phyloP scores from a whole-genome alignment of 1,284 basidiomycete species.

The Gomphus bonarii region DNA sequence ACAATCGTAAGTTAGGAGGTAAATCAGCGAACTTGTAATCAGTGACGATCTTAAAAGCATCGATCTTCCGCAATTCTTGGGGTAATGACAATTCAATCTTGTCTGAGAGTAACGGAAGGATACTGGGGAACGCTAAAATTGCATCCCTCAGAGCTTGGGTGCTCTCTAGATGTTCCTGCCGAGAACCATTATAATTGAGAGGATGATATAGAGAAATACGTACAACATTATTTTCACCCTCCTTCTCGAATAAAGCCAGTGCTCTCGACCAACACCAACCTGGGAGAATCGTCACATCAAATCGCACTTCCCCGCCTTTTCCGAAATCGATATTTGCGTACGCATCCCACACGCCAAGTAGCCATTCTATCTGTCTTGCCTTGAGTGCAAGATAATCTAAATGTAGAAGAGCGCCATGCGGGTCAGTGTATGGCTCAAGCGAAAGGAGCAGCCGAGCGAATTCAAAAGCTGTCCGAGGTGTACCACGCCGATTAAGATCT shows the following conservation, averaged over 20 bases:
- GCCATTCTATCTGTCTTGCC: slow-evolving; percentile 69
- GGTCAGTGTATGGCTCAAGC: slow-evolving; percentile 76
- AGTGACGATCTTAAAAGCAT: slow-evolving; percentile 58
- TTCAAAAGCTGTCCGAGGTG: slow-evolving; percentile 81
- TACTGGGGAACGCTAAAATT: slow-evolving; percentile 66
- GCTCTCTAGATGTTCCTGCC: slow-evolving; percentile 43
- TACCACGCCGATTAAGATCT: slow-evolving; percentile 79
- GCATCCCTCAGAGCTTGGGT: slow-evolving; percentile 63
- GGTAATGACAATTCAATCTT: slow-evolving; percentile 68
- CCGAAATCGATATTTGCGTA: slow-evolving; percentile 24
- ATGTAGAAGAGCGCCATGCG: slow-evolving; percentile 77
- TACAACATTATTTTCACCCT: slow-evolving; percentile 42
- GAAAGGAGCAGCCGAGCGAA: slow-evolving; percentile 75
- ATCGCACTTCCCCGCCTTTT: slow-evolving; percentile 22
- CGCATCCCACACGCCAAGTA: slow-evolving; percentile 55
- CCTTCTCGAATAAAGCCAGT: slow-evolving; percentile 52
- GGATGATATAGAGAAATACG: not conserved
- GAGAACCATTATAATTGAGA: not conserved
- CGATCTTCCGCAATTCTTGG: slow-evolving; percentile 42
- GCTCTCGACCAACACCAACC: slow-evolving; percentile 77
- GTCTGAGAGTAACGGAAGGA: slow-evolving; percentile 73
- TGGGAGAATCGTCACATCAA: slow-evolving; percentile 56
- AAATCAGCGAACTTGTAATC: slow-evolving; percentile 41
- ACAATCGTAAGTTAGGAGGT: slow-evolving; percentile 2
- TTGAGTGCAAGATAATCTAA: slow-evolving; percentile 80